These are phyloP conservation scores for Phaeotremella skinneri DNA, from an alignment of 768 basidiomycete genomes.

Conservation along the genomic window DNA sequence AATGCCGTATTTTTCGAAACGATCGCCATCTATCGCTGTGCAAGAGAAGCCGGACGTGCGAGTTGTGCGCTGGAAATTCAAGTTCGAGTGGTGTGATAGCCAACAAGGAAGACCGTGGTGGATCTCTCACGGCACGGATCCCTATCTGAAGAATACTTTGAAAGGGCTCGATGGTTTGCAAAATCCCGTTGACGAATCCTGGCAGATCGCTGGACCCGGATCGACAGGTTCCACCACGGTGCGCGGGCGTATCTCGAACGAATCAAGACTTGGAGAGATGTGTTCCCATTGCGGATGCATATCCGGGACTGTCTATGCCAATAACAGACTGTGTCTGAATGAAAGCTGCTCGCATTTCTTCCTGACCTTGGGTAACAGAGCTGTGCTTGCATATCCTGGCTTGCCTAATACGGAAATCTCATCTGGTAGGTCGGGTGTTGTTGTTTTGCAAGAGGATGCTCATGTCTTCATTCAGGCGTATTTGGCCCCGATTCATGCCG, in stretches of 20 bases:
- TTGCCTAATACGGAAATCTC: too few species aligned
- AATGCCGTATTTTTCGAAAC: slow-evolving; percentile 8
- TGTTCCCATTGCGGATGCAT: not conserved
- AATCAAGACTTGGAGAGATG: not conserved
- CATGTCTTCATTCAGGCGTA: not conserved
- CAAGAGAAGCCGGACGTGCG: slow-evolving; percentile 8
- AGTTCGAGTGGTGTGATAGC: slow-evolving; percentile 38
- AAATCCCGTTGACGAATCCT: slow-evolving; percentile 8
- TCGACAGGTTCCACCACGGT: slow-evolving; percentile 18
- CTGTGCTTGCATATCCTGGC: too few species aligned
- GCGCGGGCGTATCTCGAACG: too few species aligned
- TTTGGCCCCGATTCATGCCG: not conserved
- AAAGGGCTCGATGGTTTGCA: not conserved
- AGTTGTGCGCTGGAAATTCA: slow-evolving; percentile 42
- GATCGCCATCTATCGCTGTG: slow-evolving; percentile 10
- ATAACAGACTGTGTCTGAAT: not conserved
- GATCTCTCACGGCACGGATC: slow-evolving; percentile 9
- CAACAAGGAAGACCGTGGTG: slow-evolving; percentile 29
- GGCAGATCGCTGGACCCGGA: slow-evolving; percentile 19
- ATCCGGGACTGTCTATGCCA: not conserved
- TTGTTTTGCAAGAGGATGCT: not conserved
- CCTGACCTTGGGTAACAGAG: not conserved
- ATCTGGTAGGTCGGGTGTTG: not conserved
- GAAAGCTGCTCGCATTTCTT: not conserved
- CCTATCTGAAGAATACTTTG: too few species aligned